These are phyloP conservation scores for Russula sp. DNA, from an alignment of 768 basidiomycete genomes.

Conservation along the genomic window DNA sequence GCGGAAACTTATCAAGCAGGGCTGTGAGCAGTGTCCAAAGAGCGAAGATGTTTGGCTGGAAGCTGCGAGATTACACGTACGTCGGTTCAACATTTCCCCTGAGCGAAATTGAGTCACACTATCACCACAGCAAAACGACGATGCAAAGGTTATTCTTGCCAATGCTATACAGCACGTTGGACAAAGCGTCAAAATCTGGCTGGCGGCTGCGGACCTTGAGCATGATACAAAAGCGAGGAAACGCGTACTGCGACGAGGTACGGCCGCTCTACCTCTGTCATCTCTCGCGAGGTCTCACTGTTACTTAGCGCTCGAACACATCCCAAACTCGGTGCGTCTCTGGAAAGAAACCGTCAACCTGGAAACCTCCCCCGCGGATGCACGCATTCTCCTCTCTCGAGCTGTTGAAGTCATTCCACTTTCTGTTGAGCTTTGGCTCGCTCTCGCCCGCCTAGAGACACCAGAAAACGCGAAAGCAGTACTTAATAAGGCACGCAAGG, in stretches of 20 bases:
- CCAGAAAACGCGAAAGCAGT: slow-evolving; percentile 89
- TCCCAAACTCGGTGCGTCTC: slow-evolving; percentile 92
- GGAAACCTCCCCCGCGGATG: slow-evolving; percentile 82
- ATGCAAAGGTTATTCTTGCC: slow-evolving; percentile 91
- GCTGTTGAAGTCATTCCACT: slow-evolving; percentile 97
- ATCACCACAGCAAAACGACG: slow-evolving; percentile 65
- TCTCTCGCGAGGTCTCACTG: not conserved
- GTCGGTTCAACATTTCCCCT: slow-evolving; percentile 28
- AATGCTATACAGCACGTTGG: slow-evolving; percentile 92
- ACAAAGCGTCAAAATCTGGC: slow-evolving; percentile 95
- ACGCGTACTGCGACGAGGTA: slow-evolving; percentile 87
- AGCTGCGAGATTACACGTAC: slow-evolving; percentile 86
- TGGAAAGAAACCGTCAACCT: slow-evolving; percentile 99
- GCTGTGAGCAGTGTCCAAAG: slow-evolving; percentile 93
- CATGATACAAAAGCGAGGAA: slow-evolving; percentile 81
- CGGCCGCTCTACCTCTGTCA: slow-evolving; percentile 16
- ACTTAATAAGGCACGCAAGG: slow-evolving; percentile 91
- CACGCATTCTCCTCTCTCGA: slow-evolving; percentile 84
- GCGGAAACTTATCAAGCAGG: slow-evolving; percentile 85
- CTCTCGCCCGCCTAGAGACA: slow-evolving; percentile 92
- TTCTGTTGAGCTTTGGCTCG: slow-evolving; percentile 96
- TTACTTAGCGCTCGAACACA: slow-evolving; percentile 80
- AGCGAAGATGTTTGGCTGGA: slow-evolving; percentile 99
- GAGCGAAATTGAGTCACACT: slow-evolving; percentile 2
- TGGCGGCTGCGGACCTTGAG: slow-evolving; percentile 89